Evolutionary conservation across 768 basidiomycete genomes (phyloP), one percentile per base, ranked within the genome.

Genomic region (Tubosaeta brunneosetosa): DNA sequence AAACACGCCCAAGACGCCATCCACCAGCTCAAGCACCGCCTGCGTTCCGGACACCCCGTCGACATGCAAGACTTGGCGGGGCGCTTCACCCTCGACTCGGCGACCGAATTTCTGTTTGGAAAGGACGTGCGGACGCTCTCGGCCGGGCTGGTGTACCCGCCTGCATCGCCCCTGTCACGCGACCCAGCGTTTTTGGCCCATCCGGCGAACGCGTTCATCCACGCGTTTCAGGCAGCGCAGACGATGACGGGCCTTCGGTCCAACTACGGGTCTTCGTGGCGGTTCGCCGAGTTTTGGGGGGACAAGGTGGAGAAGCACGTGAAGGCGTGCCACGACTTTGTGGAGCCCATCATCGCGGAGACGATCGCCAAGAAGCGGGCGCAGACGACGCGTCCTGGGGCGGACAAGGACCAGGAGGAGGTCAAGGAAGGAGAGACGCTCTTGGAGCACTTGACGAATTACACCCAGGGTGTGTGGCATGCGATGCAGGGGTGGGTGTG

Each of bases 51-150:
- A 1, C 66, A 71, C 34, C 65, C 74, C 4, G 60, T 79, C 34
- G 74, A 79, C 56, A 69, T 76, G 53, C 73, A 78, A 58, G 77
- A 76, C 44, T 56, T 76, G 48, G 65, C 66, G 2, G 68, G 67
- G 1, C 70, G 76, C 3, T 81, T 81, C 62, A 80, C 81, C 1
- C 64, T 84, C 32, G 83, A 85, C 59, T 80, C 79, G 1, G 79
- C 80, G 0, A 77, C 80, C 0, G 78, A 79, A 25, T 83, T 84
- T 59, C 71, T 83, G 10, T 80, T 82, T 52, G 78, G 81, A 29
- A 61, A 62, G 14, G 61, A 70, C 17, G 74, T 74, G 10, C 29
- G 69, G 34, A 69, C 68, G 0, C 65, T 76, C 31, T 63, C 68
- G 0, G 73, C 73, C 12, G 72, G 74, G 14, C 71, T 79, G 34